Percentiles rank a stretch among this genome's conserved stretches.
Evolutionary conservation across 2,329 filamentous ascomycete genomes (phyloP).

Genomic region (Exophiala sideris): DNA sequence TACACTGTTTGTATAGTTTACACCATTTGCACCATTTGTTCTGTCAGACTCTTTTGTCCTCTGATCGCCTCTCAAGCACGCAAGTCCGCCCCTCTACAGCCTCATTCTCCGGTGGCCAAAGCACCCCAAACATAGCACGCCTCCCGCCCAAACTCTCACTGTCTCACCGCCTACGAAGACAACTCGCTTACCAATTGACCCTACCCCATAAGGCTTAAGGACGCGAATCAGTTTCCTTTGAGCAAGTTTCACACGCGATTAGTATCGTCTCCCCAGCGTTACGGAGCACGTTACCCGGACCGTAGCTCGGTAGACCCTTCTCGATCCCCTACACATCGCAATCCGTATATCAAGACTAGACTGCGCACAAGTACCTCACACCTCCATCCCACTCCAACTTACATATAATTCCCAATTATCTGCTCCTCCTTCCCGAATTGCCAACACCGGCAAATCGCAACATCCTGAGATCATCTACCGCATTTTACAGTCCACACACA

Average conservation of each 20-base stretch:
- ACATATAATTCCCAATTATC: background rate
- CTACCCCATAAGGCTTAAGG: background rate
- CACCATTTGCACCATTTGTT: too few species aligned
- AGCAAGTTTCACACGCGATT: conserved; percentile 2
- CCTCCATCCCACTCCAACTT: background rate
- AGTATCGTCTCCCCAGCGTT: background rate
- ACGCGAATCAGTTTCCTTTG: background rate
- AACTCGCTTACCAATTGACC: background rate
- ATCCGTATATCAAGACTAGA: background rate
- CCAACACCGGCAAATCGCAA: background rate
- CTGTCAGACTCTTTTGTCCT: too few species aligned
- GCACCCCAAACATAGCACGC: background rate
- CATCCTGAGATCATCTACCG: background rate
- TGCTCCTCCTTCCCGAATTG: background rate
- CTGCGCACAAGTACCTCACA: conserved; percentile 9
- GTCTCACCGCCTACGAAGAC: background rate
- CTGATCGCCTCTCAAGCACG: too few species aligned
- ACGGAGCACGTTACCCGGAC: background rate
- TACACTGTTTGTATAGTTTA: too few species aligned
- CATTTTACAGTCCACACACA: background rate
- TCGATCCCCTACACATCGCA: background rate
- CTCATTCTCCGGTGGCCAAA: background rate
- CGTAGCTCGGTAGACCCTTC: background rate
- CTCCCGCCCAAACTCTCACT: background rate
- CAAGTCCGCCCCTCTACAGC: background rate